phyloP scores from a whole-genome alignment of 306 rosid genomes.

The Citrullus amarus region DNA sequence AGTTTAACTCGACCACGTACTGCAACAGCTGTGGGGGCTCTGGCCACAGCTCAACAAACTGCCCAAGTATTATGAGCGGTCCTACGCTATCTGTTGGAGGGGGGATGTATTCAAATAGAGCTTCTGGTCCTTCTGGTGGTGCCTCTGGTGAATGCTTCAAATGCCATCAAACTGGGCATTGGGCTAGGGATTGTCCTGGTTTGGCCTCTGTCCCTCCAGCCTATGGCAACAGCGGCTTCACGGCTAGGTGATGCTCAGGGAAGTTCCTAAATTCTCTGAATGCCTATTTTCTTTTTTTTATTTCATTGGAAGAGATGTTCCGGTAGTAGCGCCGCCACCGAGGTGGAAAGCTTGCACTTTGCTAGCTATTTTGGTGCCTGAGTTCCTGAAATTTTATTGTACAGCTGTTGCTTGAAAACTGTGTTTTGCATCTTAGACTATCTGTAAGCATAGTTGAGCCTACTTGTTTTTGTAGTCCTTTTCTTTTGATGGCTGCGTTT shows the following conservation, averaged over 20 bases:
- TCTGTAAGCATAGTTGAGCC: not conserved
- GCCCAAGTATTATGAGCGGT: slow-evolving; percentile 38
- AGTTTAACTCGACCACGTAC: slow-evolving; percentile 21
- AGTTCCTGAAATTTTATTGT: slow-evolving; percentile 7
- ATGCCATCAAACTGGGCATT: slow-evolving; percentile 73
- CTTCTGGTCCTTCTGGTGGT: slow-evolving; percentile 24
- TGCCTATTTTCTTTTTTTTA: slow-evolving; percentile 15
- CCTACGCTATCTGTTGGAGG: slow-evolving; percentile 35
- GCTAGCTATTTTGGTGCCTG: not conserved
- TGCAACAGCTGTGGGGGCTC: slow-evolving; percentile 64
- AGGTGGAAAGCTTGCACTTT: slow-evolving; percentile 15
- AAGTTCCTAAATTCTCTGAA: slow-evolving; percentile 26
- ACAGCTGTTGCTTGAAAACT: slow-evolving; percentile 4
- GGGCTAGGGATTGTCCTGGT: slow-evolving; percentile 78
- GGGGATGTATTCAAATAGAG: slow-evolving; percentile 28
- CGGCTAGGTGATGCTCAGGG: slow-evolving; percentile 40
- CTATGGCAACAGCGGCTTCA: slow-evolving; percentile 38
- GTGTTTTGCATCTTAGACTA: not conserved
- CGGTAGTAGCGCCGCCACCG: not conserved
- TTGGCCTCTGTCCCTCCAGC: slow-evolving; percentile 28
- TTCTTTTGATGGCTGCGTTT: not conserved
- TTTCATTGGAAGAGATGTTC: not conserved
- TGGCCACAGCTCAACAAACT: slow-evolving; percentile 57
- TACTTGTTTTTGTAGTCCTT: not conserved
- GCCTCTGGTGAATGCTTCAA: slow-evolving; percentile 55